Evolutionary conservation across 805 yeast species (phyloP).

Genomic region (Vanderwaltozyma verrucispora): DNA sequence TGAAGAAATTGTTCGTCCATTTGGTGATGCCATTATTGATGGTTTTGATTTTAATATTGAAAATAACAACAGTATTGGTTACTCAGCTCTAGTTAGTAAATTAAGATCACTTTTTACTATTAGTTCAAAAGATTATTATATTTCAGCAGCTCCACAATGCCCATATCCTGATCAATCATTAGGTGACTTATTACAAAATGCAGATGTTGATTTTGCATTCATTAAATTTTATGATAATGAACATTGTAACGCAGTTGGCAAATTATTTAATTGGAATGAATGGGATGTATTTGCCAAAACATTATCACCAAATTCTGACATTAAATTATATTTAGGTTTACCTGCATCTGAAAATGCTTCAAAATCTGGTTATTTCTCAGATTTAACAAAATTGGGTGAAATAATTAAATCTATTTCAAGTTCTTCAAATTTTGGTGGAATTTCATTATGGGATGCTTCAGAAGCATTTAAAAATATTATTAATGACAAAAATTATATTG

Average conservation of each 20-base stretch:
- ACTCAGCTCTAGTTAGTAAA: constrained; percentile 46
- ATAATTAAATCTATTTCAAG: constrained; percentile 65
- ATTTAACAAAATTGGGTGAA: constrained; percentile 26
- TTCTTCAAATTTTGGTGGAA: constrained; percentile 69
- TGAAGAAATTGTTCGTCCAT: constrained; percentile 44
- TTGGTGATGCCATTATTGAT: constrained; percentile 68
- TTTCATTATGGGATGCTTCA: constrained; percentile 86
- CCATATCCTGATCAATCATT: constrained; percentile 63
- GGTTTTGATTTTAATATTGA: constrained; percentile 94
- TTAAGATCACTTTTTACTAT: constrained; percentile 42
- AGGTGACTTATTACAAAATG: constrained; percentile 45
- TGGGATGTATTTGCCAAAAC: constrained; percentile 58
- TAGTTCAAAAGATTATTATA: constrained; percentile 51
- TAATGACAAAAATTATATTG: constrained; percentile 35
- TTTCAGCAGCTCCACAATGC: constrained; percentile 91
- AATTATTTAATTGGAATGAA: constrained; percentile 54
- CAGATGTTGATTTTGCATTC: constrained; percentile 69
- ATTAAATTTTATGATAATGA: constrained; percentile 79
- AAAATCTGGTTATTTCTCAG: constrained; percentile 49
- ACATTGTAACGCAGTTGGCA: constrained; percentile 46
- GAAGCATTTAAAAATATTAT: constrained; percentile 44
- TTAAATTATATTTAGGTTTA: constrained; percentile 63
- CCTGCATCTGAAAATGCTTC: constrained; percentile 58
- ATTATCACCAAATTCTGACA: constrained; percentile 54
- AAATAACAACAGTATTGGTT: constrained; percentile 49